phyloP scores from a whole-genome alignment of 176 grass and related monocot genomes.

The Bromus sterilis region DNA sequence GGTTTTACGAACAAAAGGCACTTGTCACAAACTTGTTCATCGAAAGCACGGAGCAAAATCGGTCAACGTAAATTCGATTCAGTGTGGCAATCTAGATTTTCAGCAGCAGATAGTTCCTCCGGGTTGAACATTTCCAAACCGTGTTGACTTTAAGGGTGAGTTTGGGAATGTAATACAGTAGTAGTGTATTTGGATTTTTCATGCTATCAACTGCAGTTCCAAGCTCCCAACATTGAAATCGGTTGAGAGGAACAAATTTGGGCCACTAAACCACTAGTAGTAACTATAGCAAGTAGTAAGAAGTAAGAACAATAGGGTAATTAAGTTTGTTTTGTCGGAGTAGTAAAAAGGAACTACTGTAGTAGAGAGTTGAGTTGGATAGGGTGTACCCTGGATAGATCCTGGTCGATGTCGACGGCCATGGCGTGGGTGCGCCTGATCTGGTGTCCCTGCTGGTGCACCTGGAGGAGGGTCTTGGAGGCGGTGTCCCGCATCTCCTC shows the following conservation, averaged over 20 bases:
- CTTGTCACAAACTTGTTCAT: not conserved
- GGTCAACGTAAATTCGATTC: not conserved
- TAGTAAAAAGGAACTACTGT: too few relatives aligned
- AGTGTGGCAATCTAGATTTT: not conserved
- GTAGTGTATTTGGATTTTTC: too few relatives aligned
- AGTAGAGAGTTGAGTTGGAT: too few relatives aligned
- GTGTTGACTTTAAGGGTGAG: too few relatives aligned
- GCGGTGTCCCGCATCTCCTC: conserved; percentile 83
- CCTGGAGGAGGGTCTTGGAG: conserved; percentile 64
- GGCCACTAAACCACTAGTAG: not conserved
- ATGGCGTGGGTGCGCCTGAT: conserved; percentile 66
- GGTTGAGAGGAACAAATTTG: not conserved
- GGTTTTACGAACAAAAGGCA: not conserved
- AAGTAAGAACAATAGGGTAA: not conserved
- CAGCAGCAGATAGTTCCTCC: not conserved
- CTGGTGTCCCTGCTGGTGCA: conserved; percentile 88
- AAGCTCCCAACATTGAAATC: not conserved
- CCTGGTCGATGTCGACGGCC: conserved; percentile 80
- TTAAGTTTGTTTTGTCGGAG: too few relatives aligned
- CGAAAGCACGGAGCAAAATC: not conserved
- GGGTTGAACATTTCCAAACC: not conserved
- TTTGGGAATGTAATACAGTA: not conserved
- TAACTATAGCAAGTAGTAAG: not conserved
- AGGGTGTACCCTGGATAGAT: conserved; percentile 87
- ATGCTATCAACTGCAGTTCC: not conserved